Percentiles rank a stretch among this genome's conserved stretches.
These are phyloP conservation scores for Peronosclerospora sorghi DNA, from an alignment of 352 stramenopile genomes.

Conservation along the genomic window DNA sequence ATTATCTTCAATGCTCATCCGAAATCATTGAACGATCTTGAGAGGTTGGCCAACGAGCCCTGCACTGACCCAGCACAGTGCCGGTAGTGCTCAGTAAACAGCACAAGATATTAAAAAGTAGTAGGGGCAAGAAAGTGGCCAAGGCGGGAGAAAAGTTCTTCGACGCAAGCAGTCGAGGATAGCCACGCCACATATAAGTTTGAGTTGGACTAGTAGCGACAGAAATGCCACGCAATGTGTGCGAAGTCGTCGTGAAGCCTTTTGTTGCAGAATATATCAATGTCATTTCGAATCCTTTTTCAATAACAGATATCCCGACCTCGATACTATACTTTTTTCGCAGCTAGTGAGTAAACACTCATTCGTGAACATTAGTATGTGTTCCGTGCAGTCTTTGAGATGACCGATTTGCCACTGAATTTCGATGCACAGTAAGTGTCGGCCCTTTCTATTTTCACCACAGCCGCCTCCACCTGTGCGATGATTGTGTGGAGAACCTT, in stretches of 20 bases:
- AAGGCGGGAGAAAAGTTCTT: slow-evolving; percentile 18
- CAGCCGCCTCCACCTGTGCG: neutral
- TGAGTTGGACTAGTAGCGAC: slow-evolving; percentile 18
- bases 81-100: slow-evolving; percentile 25
- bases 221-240: slow-evolving; percentile 25
- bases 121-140: slow-evolving; percentile 24
- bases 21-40: slow-evolving; percentile 44
- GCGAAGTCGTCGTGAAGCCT: slow-evolving; percentile 7
- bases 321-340: neutral
- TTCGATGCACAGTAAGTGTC: slow-evolving; percentile 17
- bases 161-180: slow-evolving; percentile 17
- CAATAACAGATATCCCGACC: neutral
- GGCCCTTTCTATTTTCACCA: slow-evolving; percentile 7
- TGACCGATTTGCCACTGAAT: slow-evolving; percentile 4
- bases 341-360: neutral
- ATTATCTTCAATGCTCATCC: slow-evolving; percentile 69
- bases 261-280: slow-evolving; percentile 8
- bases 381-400: slow-evolving; percentile 1
- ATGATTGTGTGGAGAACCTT: slow-evolving; percentile 7
- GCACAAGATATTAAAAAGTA: slow-evolving; percentile 28
- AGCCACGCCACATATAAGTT: slow-evolving; percentile 22
- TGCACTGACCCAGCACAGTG: slow-evolving; percentile 42
- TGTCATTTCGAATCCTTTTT: slow-evolving; percentile 5
- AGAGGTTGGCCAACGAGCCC: slow-evolving; percentile 53
- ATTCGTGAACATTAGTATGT: neutral